These are phyloP conservation scores for Corymbia calophylla DNA, from an alignment of 441 rosid species.

Conservation along the genomic window DNA sequence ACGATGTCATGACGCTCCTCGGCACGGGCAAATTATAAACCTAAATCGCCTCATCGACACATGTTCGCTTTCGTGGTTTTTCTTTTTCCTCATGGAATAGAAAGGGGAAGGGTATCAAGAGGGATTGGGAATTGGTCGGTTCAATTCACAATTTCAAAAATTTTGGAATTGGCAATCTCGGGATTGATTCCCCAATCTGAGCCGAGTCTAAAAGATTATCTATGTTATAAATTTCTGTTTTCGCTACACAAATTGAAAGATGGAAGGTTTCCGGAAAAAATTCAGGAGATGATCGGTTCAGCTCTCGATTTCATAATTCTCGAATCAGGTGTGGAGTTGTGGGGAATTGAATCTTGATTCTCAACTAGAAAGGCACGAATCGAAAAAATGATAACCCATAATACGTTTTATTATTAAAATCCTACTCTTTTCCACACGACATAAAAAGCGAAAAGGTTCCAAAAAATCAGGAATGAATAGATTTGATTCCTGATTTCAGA, in stretches of 20 bases:
- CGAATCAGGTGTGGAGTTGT: accelerated
- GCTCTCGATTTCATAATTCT: too few species aligned
- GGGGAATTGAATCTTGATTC: not conserved
- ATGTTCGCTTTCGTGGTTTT: accelerated
- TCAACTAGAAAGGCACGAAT: accelerated
- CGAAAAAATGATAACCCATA: not conserved
- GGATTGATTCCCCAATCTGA: accelerated
- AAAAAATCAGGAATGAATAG: accelerated
- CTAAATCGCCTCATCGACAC: not conserved
- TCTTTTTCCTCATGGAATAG: accelerated
- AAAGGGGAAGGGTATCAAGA: not conserved
- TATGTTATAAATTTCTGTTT: too few species aligned
- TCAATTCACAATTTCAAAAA: not conserved
- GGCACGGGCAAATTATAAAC: too few species aligned
- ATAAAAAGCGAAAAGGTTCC: accelerated
- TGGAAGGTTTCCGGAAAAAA: accelerated
- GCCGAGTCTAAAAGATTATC: accelerated
- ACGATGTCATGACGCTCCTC: too few species aligned
- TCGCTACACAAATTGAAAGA: accelerated
- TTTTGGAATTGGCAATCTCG: accelerated
- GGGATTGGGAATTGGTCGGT: too few species aligned
- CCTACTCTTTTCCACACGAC: not conserved
- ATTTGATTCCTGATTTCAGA: not conserved
- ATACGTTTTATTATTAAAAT: not conserved
- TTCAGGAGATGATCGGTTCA: accelerated